A percentile compares a stretch with the other conserved stretches of the same genome.
Conservation (phyloP, 345 rosid species). For the Cardamine resedifolia region DNA sequence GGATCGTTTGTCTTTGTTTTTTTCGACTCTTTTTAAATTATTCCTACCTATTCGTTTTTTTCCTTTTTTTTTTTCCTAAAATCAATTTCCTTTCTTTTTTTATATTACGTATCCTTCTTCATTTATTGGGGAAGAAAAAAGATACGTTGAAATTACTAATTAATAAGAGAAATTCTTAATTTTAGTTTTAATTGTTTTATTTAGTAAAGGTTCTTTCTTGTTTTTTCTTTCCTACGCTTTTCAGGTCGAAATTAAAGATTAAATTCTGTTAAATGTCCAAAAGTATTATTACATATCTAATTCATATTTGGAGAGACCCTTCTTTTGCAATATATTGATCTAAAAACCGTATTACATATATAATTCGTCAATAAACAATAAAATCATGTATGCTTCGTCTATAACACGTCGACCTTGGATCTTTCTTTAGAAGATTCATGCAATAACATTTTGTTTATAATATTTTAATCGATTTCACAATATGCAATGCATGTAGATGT, state of each 20-base stretch:
- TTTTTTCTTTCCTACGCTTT: not conserved
- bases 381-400: slow-evolving; percentile 15
- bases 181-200: slow-evolving; percentile 18
- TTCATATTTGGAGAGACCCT: not conserved
- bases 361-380: not conserved
- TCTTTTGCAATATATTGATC: not conserved
- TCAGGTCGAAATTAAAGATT: not conserved
- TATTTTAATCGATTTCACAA: not conserved
- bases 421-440: not conserved
- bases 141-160: slow-evolving; percentile 18
- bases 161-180: slow-evolving; percentile 33
- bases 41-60: slow-evolving; percentile 6
- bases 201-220: slow-evolving; percentile 27
- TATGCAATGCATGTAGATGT: not conserved
- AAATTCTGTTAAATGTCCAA: not conserved
- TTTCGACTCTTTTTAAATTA: slow-evolving; percentile 6
- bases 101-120: not conserved
- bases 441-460: not conserved
- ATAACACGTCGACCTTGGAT: slow-evolving; percentile 16
- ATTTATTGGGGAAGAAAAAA: not conserved
- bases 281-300: not conserved
- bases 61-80: not conserved
- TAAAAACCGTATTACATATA: not conserved
- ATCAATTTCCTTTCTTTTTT: not conserved
- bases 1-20: slow-evolving; percentile 33